Evolutionary conservation across 225 moss, liverwort and hornwort species (phyloP), one percentile per base, ranked within the genome.

Genomic region (Ulota crispa): DNA sequence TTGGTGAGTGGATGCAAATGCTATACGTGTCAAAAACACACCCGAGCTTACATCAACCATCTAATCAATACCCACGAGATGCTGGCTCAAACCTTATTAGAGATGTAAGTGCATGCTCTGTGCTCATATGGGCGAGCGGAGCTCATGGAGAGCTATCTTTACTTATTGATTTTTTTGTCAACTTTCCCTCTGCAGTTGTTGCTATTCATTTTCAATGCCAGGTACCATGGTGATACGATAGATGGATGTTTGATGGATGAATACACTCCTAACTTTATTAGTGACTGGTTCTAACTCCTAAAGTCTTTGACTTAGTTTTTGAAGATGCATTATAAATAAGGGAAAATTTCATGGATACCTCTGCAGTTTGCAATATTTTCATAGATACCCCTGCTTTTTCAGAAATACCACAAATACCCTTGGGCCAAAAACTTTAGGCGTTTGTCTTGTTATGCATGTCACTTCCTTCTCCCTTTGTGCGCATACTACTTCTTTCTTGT

Each of bases 11-110:
- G 93, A 20, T 99, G 99, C 73, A 73, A 90, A 54, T 99, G 96
- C 82, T 99, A 99, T 62, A 87, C 93, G 8, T 99, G 99, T 79
- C 88, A 14, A 43, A 99, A 92, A 77, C 99, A 99, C 78, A 86
- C 84, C 50, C 92, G 96, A 86, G 96, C 99, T 62, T 99, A 96
- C 78, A 93, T 96, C 73, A 86, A 96, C 69, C 96, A 96, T 92
- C 88, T 99, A 34, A 87, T 99, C 56, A 99, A 94, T 83, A 92
- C 95, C 13, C 96, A 94, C 61, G 99, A 99, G 90, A 99, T 99
- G 99, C 83, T 99, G 84, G 96, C 90, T 19, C 96, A 99, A 82
- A 94, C 94, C 68, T 89, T 99, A 43, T 86, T 99, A 55, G 96
- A 96, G 89, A 93, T 94, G 99, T 96, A 80, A 77, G 94, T 90